These are phyloP conservation scores for Bolboschoenus planiculmis DNA, from an alignment of 176 grass and related monocot species.

Conservation along the genomic window DNA sequence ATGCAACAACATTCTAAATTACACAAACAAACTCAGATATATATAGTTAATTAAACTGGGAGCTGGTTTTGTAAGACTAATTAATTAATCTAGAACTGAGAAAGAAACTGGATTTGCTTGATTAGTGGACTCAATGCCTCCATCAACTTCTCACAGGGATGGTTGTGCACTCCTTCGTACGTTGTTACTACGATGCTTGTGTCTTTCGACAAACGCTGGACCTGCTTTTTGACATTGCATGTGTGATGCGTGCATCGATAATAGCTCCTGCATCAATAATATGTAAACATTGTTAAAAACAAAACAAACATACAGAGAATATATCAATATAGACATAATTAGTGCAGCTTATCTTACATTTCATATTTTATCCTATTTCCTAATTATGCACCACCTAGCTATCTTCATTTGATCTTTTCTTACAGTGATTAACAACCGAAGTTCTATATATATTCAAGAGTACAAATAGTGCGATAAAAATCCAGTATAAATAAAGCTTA, in stretches of 20 bases:
- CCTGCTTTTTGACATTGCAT: slow-evolving; percentile 91
- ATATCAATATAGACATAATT: background rate
- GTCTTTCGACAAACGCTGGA: slow-evolving; percentile 79
- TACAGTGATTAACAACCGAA: background rate
- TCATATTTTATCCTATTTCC: background rate
- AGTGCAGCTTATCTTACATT: background rate
- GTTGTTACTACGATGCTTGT: slow-evolving; percentile 80
- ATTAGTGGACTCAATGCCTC: slow-evolving; percentile 64
- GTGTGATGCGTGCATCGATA: slow-evolving; percentile 85
- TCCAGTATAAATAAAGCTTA: background rate
- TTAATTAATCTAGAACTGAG: slow-evolving; percentile 36
- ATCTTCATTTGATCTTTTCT: background rate
- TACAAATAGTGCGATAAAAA: background rate
- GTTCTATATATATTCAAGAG: slow-evolving; percentile 6
- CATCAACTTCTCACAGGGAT: slow-evolving; percentile 90
- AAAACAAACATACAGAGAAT: background rate
- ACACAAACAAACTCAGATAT: background rate
- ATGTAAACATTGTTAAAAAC: background rate
- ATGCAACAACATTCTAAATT: slow-evolving; percentile 11
- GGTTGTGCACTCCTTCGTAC: slow-evolving; percentile 88
- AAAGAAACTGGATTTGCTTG: slow-evolving; percentile 80
- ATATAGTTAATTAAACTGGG: background rate
- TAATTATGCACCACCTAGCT: background rate
- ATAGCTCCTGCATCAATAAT: slow-evolving; percentile 57
- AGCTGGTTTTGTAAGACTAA: background rate